phyloP scores from a whole-genome alignment of 805 yeast genomes.

The Barnettozyma californica region DNA sequence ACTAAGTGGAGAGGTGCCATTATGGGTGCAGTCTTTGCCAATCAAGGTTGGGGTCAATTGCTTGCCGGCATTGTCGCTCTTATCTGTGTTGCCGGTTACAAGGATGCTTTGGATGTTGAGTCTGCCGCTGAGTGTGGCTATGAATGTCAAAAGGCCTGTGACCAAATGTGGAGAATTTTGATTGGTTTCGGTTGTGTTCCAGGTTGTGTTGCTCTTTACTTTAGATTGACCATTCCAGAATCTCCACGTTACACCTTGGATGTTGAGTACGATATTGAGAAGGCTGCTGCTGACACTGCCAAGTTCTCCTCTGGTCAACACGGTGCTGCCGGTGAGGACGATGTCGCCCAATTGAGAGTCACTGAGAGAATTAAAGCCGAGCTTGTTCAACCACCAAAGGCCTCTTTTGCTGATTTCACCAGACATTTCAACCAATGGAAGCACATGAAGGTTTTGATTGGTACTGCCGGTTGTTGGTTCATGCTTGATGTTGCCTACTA shows the following conservation, averaged over 20 bases:
- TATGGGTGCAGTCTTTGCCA: conserved; percentile 94
- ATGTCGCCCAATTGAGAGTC: conserved; percentile 39
- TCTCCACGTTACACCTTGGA: conserved; percentile 89
- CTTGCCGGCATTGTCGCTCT: conserved; percentile 81
- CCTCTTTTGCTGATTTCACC: conserved; percentile 69
- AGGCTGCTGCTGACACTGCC: conserved; percentile 51
- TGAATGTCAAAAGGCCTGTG: conserved; percentile 71
- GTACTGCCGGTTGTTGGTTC: conserved; percentile 93
- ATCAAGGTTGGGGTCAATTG: conserved; percentile 96
- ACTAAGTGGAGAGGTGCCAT: conserved; percentile 98
- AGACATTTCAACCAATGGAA: conserved; percentile 80
- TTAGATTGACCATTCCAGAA: conserved; percentile 91
- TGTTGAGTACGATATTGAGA: conserved; percentile 52
- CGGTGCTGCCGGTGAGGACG: conserved; percentile 45
- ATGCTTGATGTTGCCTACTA: conserved; percentile 85
- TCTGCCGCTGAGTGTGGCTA: conserved; percentile 56
- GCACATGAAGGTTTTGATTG: conserved; percentile 72
- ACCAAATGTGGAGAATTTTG: conserved; percentile 91
- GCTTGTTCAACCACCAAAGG: conserved; percentile 64
- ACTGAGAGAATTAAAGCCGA: conserved; percentile 50
- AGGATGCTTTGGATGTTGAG: conserved; percentile 52
- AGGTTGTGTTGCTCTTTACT: conserved; percentile 78
- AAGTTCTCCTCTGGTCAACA: conserved; percentile 44
- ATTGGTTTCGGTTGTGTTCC: conserved; percentile 91
- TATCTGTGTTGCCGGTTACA: conserved; percentile 72